Base-by-base conservation (phyloP, 352 stramenopile genomes). In the Pythium sp. region DNA sequence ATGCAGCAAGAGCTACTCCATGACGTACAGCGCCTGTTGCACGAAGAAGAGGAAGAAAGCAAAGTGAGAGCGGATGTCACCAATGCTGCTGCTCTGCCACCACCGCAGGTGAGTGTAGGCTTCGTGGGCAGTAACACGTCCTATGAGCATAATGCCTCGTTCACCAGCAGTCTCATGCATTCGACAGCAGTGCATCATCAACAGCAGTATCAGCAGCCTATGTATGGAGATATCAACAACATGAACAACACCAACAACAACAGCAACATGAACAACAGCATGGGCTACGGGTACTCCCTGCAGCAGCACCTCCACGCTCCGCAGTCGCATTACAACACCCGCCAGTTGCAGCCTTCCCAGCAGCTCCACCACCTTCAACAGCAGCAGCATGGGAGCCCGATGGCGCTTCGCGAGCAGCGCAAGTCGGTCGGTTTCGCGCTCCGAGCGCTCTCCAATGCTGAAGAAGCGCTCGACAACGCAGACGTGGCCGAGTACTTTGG, bases 1-100 rank as follows among this genome's bases (percentile, higher is more conserved):
- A 85, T 85, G 78, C 78, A 85, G 53, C 78, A 85, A 49, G 71
- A 82, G 62, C 43, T 85, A 26, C 62, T 86, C 11, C 72, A 75
- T 24, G 74, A 83, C 41, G 76, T 85, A 0, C 73, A 85, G 64
- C 67, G 72, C 22, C 49, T 85, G 43, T 56, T 85, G 15, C 73
- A 81, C 43, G 75, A 82, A 49, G 77, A 85, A n/a, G 67, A 81
- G 38, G 60, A 80, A 24, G 22, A 58, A 67, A 62, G 38, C 20
- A 62, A 26, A 9, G 30, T 32, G 14, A 53, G 28, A 15, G 57
- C 2, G 3, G 55, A 26, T 6, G 15, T n/a, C n/a, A 18, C 15
- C 28, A 55, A n/a, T 28, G 7, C 24, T 22, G 14, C 34, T 55
- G 22, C 38, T 7, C 34, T 8, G n/a, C 26, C 53, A 24, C 32